A percentile compares a stretch with the other conserved stretches of the same genome.
phyloP scores from a whole-genome alignment of 1,284 basidiomycete genomes.

The Ganoderma resinaceum region DNA sequence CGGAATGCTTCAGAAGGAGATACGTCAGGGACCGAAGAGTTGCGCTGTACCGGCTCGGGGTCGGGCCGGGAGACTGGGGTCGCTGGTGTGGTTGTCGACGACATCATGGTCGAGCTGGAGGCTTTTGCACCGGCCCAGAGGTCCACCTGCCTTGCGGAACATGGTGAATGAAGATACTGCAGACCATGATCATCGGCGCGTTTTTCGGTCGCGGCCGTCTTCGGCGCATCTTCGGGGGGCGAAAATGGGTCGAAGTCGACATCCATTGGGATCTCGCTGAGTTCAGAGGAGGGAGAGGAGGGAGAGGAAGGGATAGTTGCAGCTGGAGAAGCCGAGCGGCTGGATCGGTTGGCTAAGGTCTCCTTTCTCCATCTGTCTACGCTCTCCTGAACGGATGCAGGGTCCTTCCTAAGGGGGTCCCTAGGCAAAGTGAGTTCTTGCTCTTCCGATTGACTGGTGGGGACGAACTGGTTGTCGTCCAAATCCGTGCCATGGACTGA shows the following conservation, averaged over 20 bases:
- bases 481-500: slow-evolving; percentile 27
- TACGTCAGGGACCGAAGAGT: background rate
- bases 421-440: slow-evolving; percentile 53
- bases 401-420: slow-evolving; percentile 32
- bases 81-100: background rate
- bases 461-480: slow-evolving; percentile 52
- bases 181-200: slow-evolving; percentile 1
- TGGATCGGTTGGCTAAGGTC: slow-evolving; percentile 18
- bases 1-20: slow-evolving; percentile 28
- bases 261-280: slow-evolving; percentile 34
- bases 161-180: slow-evolving; percentile 20
- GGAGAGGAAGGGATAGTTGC: slow-evolving; percentile 16
- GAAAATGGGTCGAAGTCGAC: slow-evolving; percentile 33
- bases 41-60: background rate
- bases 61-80: slow-evolving; percentile 17
- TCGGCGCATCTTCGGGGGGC: background rate
- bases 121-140: background rate
- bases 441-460: slow-evolving; percentile 77
- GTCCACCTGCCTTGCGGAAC: slow-evolving; percentile 20
- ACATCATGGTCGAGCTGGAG: background rate
- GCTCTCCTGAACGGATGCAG: slow-evolving; percentile 43
- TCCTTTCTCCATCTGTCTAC: slow-evolving; percentile 52
- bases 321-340: slow-evolving; percentile 12
- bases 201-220: slow-evolving; percentile 9
- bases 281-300: slow-evolving; percentile 15